Evolutionary conservation across 2,329 filamentous ascomycete species (phyloP).

Genomic region (Fusarium circinatum): DNA sequence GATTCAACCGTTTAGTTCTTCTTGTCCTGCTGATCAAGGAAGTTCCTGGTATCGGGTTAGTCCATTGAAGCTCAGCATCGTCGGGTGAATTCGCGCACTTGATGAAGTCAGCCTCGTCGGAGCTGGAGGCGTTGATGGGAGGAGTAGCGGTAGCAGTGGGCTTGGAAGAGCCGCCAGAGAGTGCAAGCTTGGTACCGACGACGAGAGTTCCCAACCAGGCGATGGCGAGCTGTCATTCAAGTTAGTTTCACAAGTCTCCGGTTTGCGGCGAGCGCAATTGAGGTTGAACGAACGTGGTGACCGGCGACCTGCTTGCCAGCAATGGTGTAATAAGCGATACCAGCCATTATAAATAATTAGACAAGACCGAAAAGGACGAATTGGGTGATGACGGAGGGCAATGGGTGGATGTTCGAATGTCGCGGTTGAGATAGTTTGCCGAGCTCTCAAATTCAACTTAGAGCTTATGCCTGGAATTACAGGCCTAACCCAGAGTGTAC

Average conservation of each 20-base stretch:
- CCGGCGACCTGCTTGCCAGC: constrained; percentile 69
- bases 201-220: constrained; percentile 64
- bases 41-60: constrained; percentile 51
- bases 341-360: constrained; percentile 50
- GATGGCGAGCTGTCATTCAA: constrained; percentile 63
- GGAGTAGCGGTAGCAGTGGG: constrained; percentile 58
- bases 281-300: constrained; percentile 63
- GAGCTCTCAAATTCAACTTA: constrained; percentile 42
- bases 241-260: constrained; percentile 27
- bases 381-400: constrained; percentile 44
- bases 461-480: constrained; percentile 48
- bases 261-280: constrained; percentile 24
- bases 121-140: constrained; percentile 70
- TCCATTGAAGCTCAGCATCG: constrained; percentile 2
- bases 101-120: constrained; percentile 73
- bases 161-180: constrained; percentile 59
- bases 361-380: constrained; percentile 40
- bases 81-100: constrained; percentile 59
- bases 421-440: constrained; percentile 44
- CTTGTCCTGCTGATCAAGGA: constrained; percentile 55
- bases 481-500: constrained; percentile 41
- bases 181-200: constrained; percentile 57
- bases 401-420: constrained; percentile 45
- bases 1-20: constrained; percentile 49
- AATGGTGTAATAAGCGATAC: constrained; percentile 61